Evolutionary conservation across 179 eudicot genomes (phyloP).

Genomic region (Patellifolia procumbens): DNA sequence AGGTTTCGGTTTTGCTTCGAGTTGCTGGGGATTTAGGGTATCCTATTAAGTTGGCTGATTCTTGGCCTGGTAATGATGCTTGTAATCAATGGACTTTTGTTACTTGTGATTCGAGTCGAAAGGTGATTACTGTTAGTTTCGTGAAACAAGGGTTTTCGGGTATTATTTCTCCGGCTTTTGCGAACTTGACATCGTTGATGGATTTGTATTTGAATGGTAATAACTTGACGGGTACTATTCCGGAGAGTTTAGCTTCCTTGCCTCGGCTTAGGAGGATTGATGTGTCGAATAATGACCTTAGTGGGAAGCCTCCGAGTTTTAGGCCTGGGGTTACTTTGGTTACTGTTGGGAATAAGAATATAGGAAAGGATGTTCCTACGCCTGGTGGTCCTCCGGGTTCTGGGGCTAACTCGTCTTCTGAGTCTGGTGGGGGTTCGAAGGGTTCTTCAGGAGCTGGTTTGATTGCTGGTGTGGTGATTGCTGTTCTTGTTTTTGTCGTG

Average conservation of each 20-base stretch:
- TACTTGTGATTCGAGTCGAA: conserved; percentile 43
- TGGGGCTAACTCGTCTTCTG: conserved; percentile 29
- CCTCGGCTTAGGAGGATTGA: conserved; percentile 50
- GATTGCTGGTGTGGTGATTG: conserved; percentile 49
- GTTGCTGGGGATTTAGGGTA: conserved; percentile 57
- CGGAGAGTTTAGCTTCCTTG: conserved; percentile 46
- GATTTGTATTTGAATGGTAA: conserved; percentile 60
- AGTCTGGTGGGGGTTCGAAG: conserved; percentile 32
- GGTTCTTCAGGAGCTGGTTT: conserved; percentile 36
- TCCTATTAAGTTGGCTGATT: conserved; percentile 55
- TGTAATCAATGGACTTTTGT: conserved; percentile 54
- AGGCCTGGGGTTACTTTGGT: conserved; percentile 33
- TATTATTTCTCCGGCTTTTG: conserved; percentile 59
- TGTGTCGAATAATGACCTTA: conserved; percentile 61
- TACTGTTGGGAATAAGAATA: conserved; percentile 46
- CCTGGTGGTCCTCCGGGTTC: conserved; percentile 38
- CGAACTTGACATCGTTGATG: conserved; percentile 43
- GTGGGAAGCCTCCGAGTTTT: conserved; percentile 55
- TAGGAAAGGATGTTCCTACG: conserved; percentile 40
- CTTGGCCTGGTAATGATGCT: conserved; percentile 67
- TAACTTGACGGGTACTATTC: conserved; percentile 64
- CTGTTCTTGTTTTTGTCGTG: conserved; percentile 42
- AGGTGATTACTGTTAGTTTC: conserved; percentile 47
- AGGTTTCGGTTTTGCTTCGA: conserved; percentile 45
- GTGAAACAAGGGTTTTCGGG: conserved; percentile 55